These are phyloP conservation scores for Triticum turgidum DNA, from an alignment of 176 grass and related monocot genomes.

Conservation along the genomic window DNA sequence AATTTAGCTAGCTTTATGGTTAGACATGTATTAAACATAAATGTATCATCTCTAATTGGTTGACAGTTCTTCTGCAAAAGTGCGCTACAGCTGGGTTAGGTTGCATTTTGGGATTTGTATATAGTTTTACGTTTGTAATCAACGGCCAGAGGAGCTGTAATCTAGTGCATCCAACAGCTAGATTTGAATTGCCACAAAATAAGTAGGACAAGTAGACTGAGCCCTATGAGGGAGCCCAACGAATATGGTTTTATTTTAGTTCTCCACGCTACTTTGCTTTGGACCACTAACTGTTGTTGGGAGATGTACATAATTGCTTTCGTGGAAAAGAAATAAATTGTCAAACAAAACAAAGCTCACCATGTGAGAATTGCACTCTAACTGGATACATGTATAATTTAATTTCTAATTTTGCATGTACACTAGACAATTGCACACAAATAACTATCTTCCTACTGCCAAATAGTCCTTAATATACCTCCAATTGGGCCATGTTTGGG, in stretches of 20 bases:
- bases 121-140: constrained; percentile 20
- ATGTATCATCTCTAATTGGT: background rate
- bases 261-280: constrained; percentile 1
- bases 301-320: constrained; percentile 21
- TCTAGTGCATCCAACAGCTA: constrained; percentile 39
- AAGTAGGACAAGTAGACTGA: constrained; percentile 26
- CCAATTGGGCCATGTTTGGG: background rate
- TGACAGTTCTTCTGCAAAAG: constrained; percentile 24
- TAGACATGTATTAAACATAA: background rate
- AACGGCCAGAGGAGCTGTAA: constrained; percentile 4
- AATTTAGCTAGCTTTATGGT: constrained; percentile 3
- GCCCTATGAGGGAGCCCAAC: background rate
- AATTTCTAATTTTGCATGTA: background rate
- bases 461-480: background rate
- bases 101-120: background rate
- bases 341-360: constrained; percentile 19
- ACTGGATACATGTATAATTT: constrained; percentile 1
- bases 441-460: background rate
- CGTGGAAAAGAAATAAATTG: background rate
- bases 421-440: background rate
- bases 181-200: constrained; percentile 31
- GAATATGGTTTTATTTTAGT: constrained; percentile 28
- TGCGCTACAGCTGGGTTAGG: constrained; percentile 15
- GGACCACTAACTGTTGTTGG: background rate
- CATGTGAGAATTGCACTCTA: background rate